Conservation (phyloP, 2,329 filamentous ascomycete species). For the Xylariaceae sp. region DNA sequence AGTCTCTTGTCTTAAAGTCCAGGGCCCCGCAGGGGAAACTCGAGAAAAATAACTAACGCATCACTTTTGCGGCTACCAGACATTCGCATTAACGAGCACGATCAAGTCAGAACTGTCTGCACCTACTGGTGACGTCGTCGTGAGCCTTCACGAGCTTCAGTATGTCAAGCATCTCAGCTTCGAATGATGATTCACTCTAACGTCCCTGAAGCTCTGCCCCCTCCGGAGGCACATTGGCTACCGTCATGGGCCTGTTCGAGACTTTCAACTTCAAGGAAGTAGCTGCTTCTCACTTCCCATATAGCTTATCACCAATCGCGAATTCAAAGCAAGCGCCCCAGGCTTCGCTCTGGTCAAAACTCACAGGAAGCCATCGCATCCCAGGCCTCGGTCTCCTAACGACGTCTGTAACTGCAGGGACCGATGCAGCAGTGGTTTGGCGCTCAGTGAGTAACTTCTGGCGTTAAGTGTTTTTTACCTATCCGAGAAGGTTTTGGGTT, state of each 20-base stretch:
- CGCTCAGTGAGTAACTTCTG: too few species aligned
- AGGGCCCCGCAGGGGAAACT: too few species aligned
- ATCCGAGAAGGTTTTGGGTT: too few species aligned
- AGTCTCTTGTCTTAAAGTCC: too few species aligned
- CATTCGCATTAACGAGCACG: constrained; percentile 51
- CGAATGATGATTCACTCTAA: not conserved
- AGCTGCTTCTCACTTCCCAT: constrained; percentile 46
- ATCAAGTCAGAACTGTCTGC: constrained; percentile 50
- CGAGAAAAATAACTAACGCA: too few species aligned
- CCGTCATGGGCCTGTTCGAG: constrained; percentile 60
- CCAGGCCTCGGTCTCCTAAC: constrained; percentile 55
- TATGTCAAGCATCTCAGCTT: constrained; percentile 20
- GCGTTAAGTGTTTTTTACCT: too few species aligned
- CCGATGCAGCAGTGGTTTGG: constrained; percentile 56
- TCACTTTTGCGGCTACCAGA: too few species aligned
- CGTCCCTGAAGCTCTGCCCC: constrained; percentile 41
- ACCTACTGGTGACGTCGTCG: constrained; percentile 51
- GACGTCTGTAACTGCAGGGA: constrained; percentile 47
- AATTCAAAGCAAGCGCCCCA: constrained; percentile 36
- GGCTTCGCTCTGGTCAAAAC: constrained; percentile 40
- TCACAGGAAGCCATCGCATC: constrained; percentile 50
- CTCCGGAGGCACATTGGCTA: constrained; percentile 68
- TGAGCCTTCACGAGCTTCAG: constrained; percentile 46
- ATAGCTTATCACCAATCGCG: constrained; percentile 55
- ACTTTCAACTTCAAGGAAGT: constrained; percentile 49